These are phyloP conservation scores for Solanum clarkiae DNA, from an alignment of 257 asterid species.

Conservation along the genomic window DNA sequence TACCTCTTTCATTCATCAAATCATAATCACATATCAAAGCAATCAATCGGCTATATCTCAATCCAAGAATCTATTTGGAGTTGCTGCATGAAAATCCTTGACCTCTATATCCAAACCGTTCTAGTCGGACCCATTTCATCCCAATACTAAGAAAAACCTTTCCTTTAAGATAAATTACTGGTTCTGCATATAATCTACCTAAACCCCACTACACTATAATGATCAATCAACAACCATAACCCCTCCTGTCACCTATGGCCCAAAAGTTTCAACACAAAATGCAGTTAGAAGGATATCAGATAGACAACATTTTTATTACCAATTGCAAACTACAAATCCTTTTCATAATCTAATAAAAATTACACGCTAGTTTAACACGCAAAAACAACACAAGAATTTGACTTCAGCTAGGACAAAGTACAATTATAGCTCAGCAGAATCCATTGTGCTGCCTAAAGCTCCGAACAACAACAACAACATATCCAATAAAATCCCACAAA, in stretches of 20 bases:
- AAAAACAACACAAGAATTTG: neutral
- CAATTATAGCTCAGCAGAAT: neutral
- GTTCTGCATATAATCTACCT: neutral
- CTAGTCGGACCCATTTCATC: neutral
- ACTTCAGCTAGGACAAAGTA: neutral
- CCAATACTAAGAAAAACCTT: neutral
- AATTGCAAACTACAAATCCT: neutral
- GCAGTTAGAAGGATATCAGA: neutral
- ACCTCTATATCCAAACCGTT: neutral
- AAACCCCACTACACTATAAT: neutral
- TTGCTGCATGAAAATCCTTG: neutral
- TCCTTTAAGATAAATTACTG: neutral
- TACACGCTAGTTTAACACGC: neutral
- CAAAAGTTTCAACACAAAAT: neutral
- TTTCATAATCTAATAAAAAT: neutral
- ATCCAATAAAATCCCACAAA: no score
- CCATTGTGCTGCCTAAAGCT: neutral
- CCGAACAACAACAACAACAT: neutral
- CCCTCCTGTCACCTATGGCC: neutral
- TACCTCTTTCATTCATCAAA: neutral
- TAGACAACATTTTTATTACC: neutral
- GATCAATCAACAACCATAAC: neutral
- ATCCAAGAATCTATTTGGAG: neutral
- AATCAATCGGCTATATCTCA: neutral
- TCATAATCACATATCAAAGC: neutral